Evolutionary conservation across 2,329 filamentous ascomycete species (phyloP).

Genomic region (Colletotrichum eleusines): DNA sequence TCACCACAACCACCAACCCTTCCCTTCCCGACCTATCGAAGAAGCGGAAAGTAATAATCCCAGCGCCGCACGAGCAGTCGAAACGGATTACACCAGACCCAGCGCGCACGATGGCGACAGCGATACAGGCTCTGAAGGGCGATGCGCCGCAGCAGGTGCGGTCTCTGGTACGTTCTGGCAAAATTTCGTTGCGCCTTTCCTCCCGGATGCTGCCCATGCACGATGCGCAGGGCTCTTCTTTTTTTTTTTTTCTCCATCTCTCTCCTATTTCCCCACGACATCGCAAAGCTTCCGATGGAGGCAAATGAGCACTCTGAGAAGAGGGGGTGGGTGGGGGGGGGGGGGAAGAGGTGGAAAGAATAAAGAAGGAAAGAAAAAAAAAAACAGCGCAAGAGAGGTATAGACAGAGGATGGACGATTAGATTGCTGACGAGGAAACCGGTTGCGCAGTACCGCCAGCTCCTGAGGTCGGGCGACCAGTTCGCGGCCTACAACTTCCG

Average conservation of each 20-base stretch:
- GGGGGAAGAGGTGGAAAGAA: no score
- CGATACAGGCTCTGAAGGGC: conserved; percentile 58
- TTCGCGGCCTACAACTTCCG: conserved; percentile 98
- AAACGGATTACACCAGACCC: background rate
- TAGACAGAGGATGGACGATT: background rate
- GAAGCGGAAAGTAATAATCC: background rate
- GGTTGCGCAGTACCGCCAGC: conserved; percentile 81
- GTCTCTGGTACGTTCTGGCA: conserved; percentile 62
- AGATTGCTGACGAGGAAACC: background rate
- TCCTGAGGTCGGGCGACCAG: conserved; percentile 86
- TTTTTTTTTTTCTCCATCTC: background rate
- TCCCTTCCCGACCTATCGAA: background rate
- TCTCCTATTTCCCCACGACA: no score
- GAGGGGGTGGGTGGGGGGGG: no score
- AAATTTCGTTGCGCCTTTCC: background rate
- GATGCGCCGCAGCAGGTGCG: conserved; percentile 69
- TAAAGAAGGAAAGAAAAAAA: no score
- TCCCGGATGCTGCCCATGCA: background rate
- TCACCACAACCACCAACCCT: background rate
- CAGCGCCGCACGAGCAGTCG: background rate
- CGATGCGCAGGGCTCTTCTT: background rate
- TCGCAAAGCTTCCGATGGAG: background rate
- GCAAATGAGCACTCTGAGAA: background rate
- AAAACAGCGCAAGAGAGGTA: background rate
- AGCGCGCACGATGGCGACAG: conserved; percentile 41